These are phyloP conservation scores for Corchorus olitorius DNA, from an alignment of 345 rosid species.

Conservation along the genomic window DNA sequence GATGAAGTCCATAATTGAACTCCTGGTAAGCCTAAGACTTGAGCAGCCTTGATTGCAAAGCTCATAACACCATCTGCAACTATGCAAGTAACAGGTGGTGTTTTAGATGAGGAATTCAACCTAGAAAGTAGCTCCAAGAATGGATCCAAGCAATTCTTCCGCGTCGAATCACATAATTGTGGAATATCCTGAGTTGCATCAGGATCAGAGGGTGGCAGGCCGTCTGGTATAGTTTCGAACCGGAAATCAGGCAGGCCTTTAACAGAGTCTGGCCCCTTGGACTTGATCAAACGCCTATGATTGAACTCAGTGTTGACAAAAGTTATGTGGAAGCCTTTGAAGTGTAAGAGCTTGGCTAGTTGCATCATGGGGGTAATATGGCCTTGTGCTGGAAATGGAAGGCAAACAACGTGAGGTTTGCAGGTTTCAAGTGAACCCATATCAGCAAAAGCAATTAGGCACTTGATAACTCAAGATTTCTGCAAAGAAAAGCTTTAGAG, in stretches of 20 bases:
- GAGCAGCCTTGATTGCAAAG: conserved; percentile 13
- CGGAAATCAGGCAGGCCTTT: conserved; percentile 37
- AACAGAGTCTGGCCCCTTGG: conserved; percentile 28
- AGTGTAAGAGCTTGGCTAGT: conserved; percentile 39
- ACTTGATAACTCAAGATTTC: background rate
- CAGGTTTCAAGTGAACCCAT: background rate
- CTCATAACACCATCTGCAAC: conserved; percentile 39
- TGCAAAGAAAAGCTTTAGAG: too few species aligned
- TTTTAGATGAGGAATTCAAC: conserved; percentile 12
- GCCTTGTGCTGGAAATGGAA: conserved; percentile 43
- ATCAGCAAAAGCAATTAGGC: background rate
- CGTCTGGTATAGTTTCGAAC: conserved; percentile 40
- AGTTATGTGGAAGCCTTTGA: conserved; percentile 42
- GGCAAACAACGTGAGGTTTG: conserved; percentile 30
- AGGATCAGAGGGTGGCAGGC: conserved; percentile 31
- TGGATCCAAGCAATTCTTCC: conserved; percentile 38
- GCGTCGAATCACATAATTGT: conserved; percentile 3
- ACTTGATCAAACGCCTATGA: conserved; percentile 35
- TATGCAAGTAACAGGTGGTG: conserved; percentile 36
- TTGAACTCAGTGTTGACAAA: conserved; percentile 43
- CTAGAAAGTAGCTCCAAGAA: conserved; percentile 30
- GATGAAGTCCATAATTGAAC: conserved; percentile 40
- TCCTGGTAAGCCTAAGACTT: conserved; percentile 29
- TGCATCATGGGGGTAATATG: conserved; percentile 37
- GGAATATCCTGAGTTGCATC: conserved; percentile 35